These are phyloP conservation scores for Teunomyces tritomae DNA, from an alignment of 805 yeast genomes.

Conservation along the genomic window DNA sequence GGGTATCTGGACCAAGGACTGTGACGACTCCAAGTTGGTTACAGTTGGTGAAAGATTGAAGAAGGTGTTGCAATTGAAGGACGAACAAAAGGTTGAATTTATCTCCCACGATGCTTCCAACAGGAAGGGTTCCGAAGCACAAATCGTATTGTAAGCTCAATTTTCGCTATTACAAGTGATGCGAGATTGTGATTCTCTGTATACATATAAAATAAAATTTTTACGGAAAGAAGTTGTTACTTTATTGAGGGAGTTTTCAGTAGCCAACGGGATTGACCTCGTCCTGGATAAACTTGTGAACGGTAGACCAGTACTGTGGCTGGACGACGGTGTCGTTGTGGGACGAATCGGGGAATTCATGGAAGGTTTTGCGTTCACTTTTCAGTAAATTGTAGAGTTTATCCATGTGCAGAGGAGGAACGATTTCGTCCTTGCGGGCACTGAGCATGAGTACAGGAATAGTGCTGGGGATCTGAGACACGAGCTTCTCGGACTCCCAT, in stretches of 20 bases:
- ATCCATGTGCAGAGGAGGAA: conserved; percentile 83
- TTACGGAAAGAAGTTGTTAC: not conserved
- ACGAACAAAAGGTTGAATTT: conserved; percentile 78
- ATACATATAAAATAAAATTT: conserved; percentile 1
- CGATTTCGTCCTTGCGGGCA: conserved; percentile 82
- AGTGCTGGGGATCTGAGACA: conserved; percentile 46
- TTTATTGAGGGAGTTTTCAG: conserved; percentile 8
- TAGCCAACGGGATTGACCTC: conserved; percentile 43
- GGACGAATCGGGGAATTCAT: conserved; percentile 55
- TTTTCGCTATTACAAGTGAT: conserved; percentile 1
- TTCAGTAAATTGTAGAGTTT: conserved; percentile 52
- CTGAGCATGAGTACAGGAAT: conserved; percentile 70
- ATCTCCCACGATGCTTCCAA: conserved; percentile 58
- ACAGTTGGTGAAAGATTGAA: conserved; percentile 86
- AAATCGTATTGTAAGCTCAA: conserved; percentile 27
- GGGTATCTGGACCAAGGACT: conserved; percentile 90
- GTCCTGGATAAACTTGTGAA: conserved; percentile 52
- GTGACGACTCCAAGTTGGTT: conserved; percentile 58
- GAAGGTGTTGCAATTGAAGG: conserved; percentile 74
- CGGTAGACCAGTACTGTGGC: conserved; percentile 72
- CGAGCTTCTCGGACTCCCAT: conserved; percentile 76
- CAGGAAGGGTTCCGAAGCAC: conserved; percentile 38
- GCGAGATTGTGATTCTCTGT: conserved; percentile 2
- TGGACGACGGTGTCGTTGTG: conserved; percentile 85
- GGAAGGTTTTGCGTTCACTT: conserved; percentile 49